Evolutionary conservation across 164 flowering plant species (phyloP), one percentile per base, ranked within the genome.

Genomic region (Piper longum): DNA sequence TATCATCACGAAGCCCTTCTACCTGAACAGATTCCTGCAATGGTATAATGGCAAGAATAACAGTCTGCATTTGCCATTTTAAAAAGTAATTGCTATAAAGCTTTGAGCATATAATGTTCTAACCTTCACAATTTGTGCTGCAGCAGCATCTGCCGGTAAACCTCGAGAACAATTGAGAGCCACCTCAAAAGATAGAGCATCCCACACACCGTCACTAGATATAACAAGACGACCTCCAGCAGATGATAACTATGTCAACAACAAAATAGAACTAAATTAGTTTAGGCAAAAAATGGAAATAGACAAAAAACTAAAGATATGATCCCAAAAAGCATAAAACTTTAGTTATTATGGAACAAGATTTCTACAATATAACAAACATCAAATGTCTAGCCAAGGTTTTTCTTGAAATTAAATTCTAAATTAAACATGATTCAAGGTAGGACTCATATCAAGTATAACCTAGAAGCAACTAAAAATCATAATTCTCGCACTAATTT

Each of bases 131-230:
- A 95, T 78, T 64, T 91, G 91, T 17, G 82, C 78, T 69, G 98
- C 96, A 66, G 99, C 93, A 65, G 89, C 80, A 61, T 91, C 97
- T 61, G 88, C 66, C 55, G 88, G 75, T 87, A 91, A 78, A 48
- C 93, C 95, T 56, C 89, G 85, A 73, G 90, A 84, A 72, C 96
- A 87, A 55, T 80, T 93, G 70, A 86, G 43, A 54, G 89, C 90
- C 57, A 57, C 55, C 79, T 95, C 96, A 2, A 87, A 80, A 61
- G 87, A 69, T 67, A 95, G 67, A 66, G 89, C 88, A 81, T 95
- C 98, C 99, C 99, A 95, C 60, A 95, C 99, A 71, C 99, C 99
- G 76, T 95, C 99, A 71, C 99, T 95, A 54, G 96, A 80, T 64
- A 95, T 79, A 40, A 91, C 78, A 58, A 95, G 81, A 73, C 99